phyloP scores from a whole-genome alignment of 768 basidiomycete species.

The Collybia sp. region DNA sequence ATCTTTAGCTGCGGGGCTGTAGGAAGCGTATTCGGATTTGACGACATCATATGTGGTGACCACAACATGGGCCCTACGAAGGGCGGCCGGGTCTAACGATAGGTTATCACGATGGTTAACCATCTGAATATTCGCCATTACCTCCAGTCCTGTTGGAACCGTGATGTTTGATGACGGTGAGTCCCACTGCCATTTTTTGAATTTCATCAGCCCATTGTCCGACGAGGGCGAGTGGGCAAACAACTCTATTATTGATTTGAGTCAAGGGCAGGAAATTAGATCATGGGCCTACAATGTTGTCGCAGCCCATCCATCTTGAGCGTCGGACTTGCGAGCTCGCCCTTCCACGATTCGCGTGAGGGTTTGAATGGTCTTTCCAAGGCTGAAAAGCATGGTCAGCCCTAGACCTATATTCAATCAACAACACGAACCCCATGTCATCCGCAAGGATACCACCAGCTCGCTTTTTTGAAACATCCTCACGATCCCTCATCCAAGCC shows the following conservation, averaged over 20 bases:
- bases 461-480: conserved; percentile 61
- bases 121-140: conserved; percentile 16
- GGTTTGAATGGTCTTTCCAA: conserved; percentile 91
- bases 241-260: conserved; percentile 47
- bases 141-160: conserved; percentile 70
- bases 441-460: conserved; percentile 89
- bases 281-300: conserved; percentile 56
- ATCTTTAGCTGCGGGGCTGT: conserved; percentile 45
- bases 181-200: conserved; percentile 56
- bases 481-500: conserved; percentile 83
- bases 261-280: not conserved
- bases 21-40: conserved; percentile 69
- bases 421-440: conserved; percentile 70
- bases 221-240: conserved; percentile 85
- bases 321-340: conserved; percentile 63
- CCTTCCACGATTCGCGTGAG: conserved; percentile 85
- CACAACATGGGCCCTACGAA: conserved; percentile 62
- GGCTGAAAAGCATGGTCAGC: conserved; percentile 28
- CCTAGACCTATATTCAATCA: not conserved
- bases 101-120: not conserved
- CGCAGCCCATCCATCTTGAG: conserved; percentile 64
- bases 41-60: conserved; percentile 87
- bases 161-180: conserved; percentile 81
- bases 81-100: conserved; percentile 44
- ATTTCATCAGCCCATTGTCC: conserved; percentile 91